phyloP scores from a whole-genome alignment of 768 basidiomycete genomes.

The Suillus occidentalis region DNA sequence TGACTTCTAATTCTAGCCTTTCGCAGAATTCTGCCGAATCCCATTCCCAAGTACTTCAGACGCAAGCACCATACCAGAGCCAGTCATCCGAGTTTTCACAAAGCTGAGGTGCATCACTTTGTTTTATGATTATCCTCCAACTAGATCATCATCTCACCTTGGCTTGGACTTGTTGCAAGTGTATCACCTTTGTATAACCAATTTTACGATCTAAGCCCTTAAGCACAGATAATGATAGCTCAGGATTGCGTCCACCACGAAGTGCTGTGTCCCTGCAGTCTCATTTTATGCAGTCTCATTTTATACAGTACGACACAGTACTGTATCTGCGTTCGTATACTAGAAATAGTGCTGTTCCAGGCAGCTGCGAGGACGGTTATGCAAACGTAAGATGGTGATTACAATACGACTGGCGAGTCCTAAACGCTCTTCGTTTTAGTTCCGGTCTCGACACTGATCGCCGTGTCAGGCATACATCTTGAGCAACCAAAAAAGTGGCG shows the following conservation, averaged over 20 bases:
- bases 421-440: not conserved
- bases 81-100: constrained; percentile 33
- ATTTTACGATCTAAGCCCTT: not conserved
- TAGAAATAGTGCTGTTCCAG: not conserved
- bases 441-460: not conserved
- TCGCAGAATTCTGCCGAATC: constrained; percentile 26
- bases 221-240: not conserved
- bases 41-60: constrained; percentile 41
- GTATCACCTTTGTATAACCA: not conserved
- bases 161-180: not conserved
- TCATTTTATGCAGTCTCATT: not conserved
- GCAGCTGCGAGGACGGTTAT: not conserved
- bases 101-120: constrained; percentile 21
- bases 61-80: constrained; percentile 56
- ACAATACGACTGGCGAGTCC: not conserved
- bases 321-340: not conserved
- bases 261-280: not conserved
- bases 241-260: not conserved
- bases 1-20: not conserved
- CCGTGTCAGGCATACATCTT: not conserved
- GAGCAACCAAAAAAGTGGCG: not conserved
- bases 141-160: not conserved
- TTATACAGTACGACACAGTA: not conserved
- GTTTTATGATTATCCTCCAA: not conserved
- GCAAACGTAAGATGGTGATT: not conserved